These are phyloP conservation scores for Penicillium sp. DNA, from an alignment of 2,329 filamentous ascomycete genomes.

Conservation along the genomic window DNA sequence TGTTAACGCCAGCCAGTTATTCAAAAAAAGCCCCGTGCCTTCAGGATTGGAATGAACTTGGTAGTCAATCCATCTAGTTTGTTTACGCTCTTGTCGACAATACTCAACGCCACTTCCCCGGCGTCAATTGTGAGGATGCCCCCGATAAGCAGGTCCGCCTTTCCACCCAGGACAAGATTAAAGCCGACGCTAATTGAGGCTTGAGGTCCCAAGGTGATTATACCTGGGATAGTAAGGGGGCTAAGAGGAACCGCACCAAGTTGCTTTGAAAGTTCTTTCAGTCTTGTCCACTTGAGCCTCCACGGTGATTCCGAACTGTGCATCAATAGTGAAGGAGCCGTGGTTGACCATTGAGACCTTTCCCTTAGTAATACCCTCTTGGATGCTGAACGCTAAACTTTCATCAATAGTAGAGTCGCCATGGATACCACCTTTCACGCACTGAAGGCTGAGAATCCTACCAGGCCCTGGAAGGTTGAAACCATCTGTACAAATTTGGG, in stretches of 20 bases:
- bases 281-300: not conserved
- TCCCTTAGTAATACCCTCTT: not conserved
- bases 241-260: not conserved
- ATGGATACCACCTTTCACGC: not conserved
- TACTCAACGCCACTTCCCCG: no score
- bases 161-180: not conserved
- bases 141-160: not conserved
- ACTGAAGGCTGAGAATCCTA: not conserved
- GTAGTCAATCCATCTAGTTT: no score
- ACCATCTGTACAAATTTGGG: no score
- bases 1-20: no score
- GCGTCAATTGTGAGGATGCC: not conserved
- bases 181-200: not conserved
- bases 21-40: fast-evolving
- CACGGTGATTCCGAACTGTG: not conserved
- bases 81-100: no score
- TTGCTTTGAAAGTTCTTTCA: not conserved
- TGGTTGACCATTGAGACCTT: not conserved
- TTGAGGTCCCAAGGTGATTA: not conserved
- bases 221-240: not conserved
- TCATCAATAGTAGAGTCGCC: not conserved
- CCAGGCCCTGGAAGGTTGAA: no score
- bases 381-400: not conserved
- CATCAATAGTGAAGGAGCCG: not conserved
- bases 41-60: no score